These are phyloP conservation scores for Coniochaeta prunicola DNA, from an alignment of 2,329 filamentous ascomycete genomes.

Conservation along the genomic window DNA sequence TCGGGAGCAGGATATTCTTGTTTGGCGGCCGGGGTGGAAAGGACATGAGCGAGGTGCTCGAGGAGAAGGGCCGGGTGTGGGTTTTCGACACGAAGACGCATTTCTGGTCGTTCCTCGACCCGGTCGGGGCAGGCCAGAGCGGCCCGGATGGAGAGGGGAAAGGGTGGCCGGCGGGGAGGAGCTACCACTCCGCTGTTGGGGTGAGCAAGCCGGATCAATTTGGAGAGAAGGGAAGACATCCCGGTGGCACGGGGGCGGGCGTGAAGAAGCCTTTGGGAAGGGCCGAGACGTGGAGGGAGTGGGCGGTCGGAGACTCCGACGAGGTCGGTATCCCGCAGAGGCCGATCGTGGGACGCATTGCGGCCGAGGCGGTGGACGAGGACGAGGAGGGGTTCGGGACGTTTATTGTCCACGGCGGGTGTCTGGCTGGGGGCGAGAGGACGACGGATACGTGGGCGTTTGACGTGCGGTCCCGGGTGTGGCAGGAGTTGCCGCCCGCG, in stretches of 20 bases:
- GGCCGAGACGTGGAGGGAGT: constrained; percentile 44
- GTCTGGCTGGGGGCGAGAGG: constrained; percentile 54
- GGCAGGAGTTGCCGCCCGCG: constrained; percentile 61
- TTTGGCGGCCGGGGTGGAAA: constrained; percentile 72
- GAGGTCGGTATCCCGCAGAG: constrained; percentile 51
- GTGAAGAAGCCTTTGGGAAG: constrained; percentile 11
- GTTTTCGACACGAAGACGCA: constrained; percentile 59
- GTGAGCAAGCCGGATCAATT: constrained; percentile 51
- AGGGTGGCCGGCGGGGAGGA: constrained; percentile 53
- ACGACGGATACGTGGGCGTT: constrained; percentile 72
- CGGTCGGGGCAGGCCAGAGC: constrained; percentile 33
- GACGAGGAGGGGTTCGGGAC: constrained; percentile 57
- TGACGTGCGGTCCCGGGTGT: constrained; percentile 53
- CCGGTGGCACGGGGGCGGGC: constrained; percentile 11
- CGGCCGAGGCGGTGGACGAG: constrained; percentile 51
- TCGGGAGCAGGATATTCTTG: constrained; percentile 66
- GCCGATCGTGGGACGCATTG: constrained; percentile 50
- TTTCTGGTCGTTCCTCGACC: constrained; percentile 59
- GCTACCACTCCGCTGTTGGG: constrained; percentile 59
- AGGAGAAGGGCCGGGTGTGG: constrained; percentile 72
- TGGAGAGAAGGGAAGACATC: background rate
- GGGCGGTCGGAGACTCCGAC: constrained; percentile 47
- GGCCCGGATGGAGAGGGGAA: constrained; percentile 11
- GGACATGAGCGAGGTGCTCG: constrained; percentile 57
- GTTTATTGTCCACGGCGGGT: constrained; percentile 72